Conservation (phyloP, 768 basidiomycete genomes). For the Psilocybe azurescens region DNA sequence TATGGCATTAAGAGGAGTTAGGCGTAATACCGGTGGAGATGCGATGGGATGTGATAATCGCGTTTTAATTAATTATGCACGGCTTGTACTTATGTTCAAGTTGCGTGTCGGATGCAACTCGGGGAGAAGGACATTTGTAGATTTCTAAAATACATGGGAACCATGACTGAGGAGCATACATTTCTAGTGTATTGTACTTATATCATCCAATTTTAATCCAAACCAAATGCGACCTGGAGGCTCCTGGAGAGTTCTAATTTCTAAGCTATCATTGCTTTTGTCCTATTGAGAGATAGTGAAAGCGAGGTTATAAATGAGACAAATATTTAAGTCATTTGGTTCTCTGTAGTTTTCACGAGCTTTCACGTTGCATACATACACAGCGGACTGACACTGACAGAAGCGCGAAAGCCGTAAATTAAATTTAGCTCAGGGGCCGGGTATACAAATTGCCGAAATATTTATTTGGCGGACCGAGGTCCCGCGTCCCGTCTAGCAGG, state of each 20-base stretch:
- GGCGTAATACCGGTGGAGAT: not conserved
- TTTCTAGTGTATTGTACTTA: no score
- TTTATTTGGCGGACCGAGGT: not conserved
- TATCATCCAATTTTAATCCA: not conserved
- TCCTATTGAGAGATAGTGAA: no score
- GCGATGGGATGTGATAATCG: not conserved
- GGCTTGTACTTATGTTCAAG: not conserved
- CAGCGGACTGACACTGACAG: no score
- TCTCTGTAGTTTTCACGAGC: not conserved
- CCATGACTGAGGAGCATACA: not conserved
- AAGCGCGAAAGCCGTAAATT: no score
- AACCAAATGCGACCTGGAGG: no score
- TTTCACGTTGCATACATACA: not conserved
- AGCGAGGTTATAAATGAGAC: not conserved
- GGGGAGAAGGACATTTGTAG: not conserved
- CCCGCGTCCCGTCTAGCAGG: not conserved
- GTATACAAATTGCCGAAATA: slow-evolving; percentile 11
- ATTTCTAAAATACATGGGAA: not conserved
- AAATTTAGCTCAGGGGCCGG: slow-evolving; percentile 6
- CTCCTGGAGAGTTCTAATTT: no score
- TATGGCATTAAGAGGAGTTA: not conserved
- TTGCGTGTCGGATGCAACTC: not conserved
- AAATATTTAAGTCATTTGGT: not conserved
- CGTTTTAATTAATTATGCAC: not conserved
- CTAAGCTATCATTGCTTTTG: no score